phyloP scores from a whole-genome alignment of 768 basidiomycete species.

The Boletus sp. region DNA sequence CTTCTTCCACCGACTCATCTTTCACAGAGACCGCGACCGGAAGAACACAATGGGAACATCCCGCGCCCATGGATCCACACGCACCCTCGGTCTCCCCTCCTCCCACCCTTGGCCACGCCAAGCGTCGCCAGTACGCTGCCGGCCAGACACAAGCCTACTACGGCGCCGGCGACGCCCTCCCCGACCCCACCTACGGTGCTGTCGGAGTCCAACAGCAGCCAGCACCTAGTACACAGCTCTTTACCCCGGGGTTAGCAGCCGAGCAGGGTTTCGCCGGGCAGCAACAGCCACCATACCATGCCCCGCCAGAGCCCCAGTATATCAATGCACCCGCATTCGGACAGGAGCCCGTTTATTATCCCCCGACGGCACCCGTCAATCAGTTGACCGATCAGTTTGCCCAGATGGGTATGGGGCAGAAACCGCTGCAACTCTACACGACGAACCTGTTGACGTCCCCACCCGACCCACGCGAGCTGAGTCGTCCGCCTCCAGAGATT shows the following conservation, averaged over 20 bases:
- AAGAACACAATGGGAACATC: constrained; percentile 88
- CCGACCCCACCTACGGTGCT: constrained; percentile 44
- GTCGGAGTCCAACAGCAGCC: constrained; percentile 39
- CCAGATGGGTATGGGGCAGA: constrained; percentile 85
- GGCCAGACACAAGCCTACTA: constrained; percentile 93
- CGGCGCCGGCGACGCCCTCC: constrained; percentile 45
- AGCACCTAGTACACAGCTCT: constrained; percentile 53
- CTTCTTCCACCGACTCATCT: constrained; percentile 9
- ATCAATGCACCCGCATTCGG: constrained; percentile 44
- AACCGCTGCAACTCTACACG: constrained; percentile 76
- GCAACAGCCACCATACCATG: constrained; percentile 54
- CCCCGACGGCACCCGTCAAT: constrained; percentile 45
- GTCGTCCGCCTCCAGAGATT: constrained; percentile 83
- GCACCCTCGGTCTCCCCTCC: constrained; percentile 45
- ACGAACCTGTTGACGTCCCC: constrained; percentile 92
- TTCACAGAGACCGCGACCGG: constrained; percentile 76
- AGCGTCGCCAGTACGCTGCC: constrained; percentile 91
- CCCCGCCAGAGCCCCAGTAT: constrained; percentile 46
- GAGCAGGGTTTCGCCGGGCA: constrained; percentile 69
- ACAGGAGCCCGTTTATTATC: constrained; percentile 42
- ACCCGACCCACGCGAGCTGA: constrained; percentile 85
- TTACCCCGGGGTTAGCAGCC: constrained; percentile 78
- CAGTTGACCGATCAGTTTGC: constrained; percentile 81
- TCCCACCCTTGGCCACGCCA: constrained; percentile 45
- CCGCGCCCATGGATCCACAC: constrained; percentile 44